Conservation (phyloP, 495 filamentous ascomycete species). For the Tuber brumale region DNA sequence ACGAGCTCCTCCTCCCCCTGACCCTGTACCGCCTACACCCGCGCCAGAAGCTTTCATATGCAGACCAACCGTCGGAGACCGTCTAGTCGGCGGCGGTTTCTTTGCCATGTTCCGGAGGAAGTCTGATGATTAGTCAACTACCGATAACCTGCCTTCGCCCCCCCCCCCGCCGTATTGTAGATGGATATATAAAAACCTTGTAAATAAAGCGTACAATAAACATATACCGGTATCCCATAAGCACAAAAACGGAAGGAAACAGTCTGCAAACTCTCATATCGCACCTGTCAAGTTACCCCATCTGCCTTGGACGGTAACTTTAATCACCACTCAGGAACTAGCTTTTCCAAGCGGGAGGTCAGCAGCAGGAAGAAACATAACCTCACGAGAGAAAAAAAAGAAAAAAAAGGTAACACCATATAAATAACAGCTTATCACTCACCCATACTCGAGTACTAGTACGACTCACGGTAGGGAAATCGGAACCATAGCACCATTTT, state of each 20-base stretch:
- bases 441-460: background rate
- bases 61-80: slow-evolving; percentile 59
- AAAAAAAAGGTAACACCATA: background rate
- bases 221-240: background rate
- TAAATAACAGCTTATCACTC: background rate
- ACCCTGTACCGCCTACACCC: background rate
- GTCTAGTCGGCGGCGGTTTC: slow-evolving; percentile 63
- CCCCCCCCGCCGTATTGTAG: background rate
- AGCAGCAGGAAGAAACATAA: background rate
- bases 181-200: background rate
- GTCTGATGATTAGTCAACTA: slow-evolving; percentile 1
- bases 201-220: background rate
- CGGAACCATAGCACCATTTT: too few relatives aligned
- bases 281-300: background rate
- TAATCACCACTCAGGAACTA: background rate
- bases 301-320: background rate
- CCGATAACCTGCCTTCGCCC: too few relatives aligned
- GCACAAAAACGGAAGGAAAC: background rate
- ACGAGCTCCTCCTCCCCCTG: slow-evolving; percentile 8
- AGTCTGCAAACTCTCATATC: background rate
- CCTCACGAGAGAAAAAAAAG: background rate
- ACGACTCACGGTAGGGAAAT: too few relatives aligned
- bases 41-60: slow-evolving; percentile 54
- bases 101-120: slow-evolving; percentile 58
- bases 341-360: background rate